Conservation (phyloP, 495 filamentous ascomycete species). For the Xylaria bambusicola region DNA sequence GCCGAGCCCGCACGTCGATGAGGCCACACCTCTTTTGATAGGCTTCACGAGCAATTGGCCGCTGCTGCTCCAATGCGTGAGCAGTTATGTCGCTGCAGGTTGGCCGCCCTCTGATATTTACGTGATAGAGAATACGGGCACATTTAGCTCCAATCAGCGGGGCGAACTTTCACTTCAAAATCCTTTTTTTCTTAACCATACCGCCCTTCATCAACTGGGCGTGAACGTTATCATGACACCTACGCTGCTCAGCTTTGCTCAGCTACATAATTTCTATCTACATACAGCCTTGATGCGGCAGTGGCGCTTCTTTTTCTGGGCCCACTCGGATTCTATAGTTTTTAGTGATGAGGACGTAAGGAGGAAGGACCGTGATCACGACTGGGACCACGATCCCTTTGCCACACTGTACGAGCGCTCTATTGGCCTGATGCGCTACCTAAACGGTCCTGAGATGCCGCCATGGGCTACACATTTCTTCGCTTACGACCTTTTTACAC, state of each 20-base stretch:
- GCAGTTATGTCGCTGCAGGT: constrained; percentile 60
- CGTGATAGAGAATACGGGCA: constrained; percentile 64
- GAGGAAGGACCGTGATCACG: constrained; percentile 39
- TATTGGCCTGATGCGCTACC: constrained; percentile 35
- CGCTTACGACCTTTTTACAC: constrained; percentile 58
- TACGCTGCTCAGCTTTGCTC: constrained; percentile 61
- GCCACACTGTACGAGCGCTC: constrained; percentile 48
- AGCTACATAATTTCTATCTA: constrained; percentile 64
- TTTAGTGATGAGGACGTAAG: constrained; percentile 50
- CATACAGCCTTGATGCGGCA: constrained; percentile 43
- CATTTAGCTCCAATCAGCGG: constrained; percentile 54
- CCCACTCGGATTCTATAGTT: constrained; percentile 59
- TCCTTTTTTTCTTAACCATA: constrained; percentile 63
- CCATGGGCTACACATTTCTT: constrained; percentile 56
- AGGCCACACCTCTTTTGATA: constrained; percentile 56
- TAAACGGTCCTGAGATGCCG: constrained; percentile 31
- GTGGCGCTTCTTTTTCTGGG: constrained; percentile 63
- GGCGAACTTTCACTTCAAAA: constrained; percentile 56
- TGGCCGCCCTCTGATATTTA: constrained; percentile 63
- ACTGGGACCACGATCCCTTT: constrained; percentile 43
- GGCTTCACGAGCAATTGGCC: constrained; percentile 64
- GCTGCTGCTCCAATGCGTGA: constrained; percentile 57
- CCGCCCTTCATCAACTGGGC: constrained; percentile 51
- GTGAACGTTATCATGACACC: constrained; percentile 60
- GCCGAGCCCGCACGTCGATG: constrained; percentile 37